phyloP scores from a whole-genome alignment of 2,329 filamentous ascomycete genomes.

The Exophiala mesophila region DNA sequence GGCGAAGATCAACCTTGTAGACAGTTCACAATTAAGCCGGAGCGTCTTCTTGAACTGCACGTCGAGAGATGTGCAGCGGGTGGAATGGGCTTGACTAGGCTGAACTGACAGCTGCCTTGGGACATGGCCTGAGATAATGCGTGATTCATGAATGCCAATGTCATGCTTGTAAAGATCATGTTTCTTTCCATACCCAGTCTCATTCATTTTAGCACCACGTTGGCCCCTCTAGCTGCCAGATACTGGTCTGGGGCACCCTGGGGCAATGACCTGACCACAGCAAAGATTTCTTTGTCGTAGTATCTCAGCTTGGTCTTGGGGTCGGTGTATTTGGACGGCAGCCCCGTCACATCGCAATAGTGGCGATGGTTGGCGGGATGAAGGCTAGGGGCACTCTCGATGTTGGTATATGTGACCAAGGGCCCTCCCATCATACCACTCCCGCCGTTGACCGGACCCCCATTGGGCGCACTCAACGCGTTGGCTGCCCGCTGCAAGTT shows the following conservation, averaged over 20 bases:
- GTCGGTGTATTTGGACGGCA: constrained; percentile 87
- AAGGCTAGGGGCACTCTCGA: constrained; percentile 87
- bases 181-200: no score
- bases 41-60: constrained; percentile 81
- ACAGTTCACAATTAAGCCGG: constrained; percentile 92
- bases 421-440: constrained; percentile 46
- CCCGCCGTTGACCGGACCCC: background rate
- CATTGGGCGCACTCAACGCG: constrained; percentile 1
- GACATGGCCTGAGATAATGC: no score
- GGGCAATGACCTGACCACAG: constrained; percentile 70
- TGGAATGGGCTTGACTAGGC: constrained; percentile 96
- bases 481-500: constrained; percentile 43
- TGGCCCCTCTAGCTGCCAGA: constrained; percentile 81
- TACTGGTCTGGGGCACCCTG: constrained; percentile 84
- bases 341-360: constrained; percentile 93
- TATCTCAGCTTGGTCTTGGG: constrained; percentile 93
- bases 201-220: constrained; percentile 87
- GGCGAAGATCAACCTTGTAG: constrained; percentile 68
- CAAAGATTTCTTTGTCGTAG: constrained; percentile 88
- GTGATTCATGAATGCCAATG: no score
- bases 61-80: constrained; percentile 74
- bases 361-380: constrained; percentile 71
- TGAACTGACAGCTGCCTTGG: constrained; percentile 63
- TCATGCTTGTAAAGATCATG: no score
- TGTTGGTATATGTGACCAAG: constrained; percentile 87